Evolutionary conservation across 176 grass and related monocot species (phyloP).

Genomic region (Zoysia japonica): DNA sequence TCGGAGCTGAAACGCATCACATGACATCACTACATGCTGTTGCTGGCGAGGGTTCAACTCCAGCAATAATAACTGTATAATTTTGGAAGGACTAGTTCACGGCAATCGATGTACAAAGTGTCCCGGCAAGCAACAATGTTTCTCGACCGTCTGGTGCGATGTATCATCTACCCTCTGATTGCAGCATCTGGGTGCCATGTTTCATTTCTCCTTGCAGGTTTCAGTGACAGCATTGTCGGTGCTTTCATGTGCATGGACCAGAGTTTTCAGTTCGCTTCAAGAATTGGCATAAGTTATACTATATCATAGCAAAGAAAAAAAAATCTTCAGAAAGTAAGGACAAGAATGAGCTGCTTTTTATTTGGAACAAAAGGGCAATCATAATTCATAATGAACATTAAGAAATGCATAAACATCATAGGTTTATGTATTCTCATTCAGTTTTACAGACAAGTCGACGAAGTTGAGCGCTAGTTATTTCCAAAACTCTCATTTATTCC

Average conservation of each 20-base stretch:
- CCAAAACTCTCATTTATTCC: conserved; percentile 57
- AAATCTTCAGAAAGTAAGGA: conserved; percentile 6
- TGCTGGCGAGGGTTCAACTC: conserved; percentile 2
- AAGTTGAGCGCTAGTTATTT: conserved; percentile 49
- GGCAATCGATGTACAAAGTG: not conserved
- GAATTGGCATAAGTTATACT: not conserved
- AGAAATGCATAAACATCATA: conserved; percentile 24
- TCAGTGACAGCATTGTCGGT: not conserved
- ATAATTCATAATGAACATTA: conserved; percentile 3
- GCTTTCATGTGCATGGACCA: not conserved
- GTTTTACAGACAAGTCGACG: conserved; percentile 55
- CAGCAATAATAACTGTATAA: conserved; percentile 13
- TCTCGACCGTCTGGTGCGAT: not conserved
- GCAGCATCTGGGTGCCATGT: conserved; percentile 1
- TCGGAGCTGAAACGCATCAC: conserved; percentile 17
- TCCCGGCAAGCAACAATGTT: conserved; percentile 7
- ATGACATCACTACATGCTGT: conserved; percentile 36
- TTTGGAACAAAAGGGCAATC: not conserved
- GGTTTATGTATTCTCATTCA: conserved; percentile 40
- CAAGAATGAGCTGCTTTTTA: not conserved
- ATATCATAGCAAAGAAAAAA: not conserved
- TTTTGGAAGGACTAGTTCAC: not conserved
- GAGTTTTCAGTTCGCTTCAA: not conserved
- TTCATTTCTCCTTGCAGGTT: not conserved
- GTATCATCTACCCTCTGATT: not conserved